Conservation (phyloP, 192 early-diverging fungal genomes). For the Gonapodya prolifera region DNA sequence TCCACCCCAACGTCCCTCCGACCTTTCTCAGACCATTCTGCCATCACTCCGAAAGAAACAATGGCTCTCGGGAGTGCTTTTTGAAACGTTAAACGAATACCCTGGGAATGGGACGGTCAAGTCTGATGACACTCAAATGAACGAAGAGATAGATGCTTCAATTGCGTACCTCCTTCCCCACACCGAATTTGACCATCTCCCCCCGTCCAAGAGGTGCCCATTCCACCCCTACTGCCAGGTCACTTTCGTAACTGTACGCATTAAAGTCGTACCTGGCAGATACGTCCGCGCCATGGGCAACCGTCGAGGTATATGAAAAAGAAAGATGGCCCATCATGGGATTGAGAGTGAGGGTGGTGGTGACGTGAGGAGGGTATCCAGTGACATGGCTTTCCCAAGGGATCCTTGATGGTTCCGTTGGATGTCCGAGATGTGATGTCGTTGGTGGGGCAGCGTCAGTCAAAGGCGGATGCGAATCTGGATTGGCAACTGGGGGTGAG, state of each 20-base stretch:
- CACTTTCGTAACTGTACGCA: slow-evolving; percentile 79
- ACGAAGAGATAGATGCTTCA: too few relatives aligned
- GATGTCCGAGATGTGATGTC: not conserved
- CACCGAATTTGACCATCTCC: slow-evolving; percentile 31
- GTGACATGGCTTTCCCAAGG: not conserved
- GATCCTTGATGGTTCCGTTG: not conserved
- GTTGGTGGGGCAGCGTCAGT: not conserved
- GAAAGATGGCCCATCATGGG: slow-evolving; percentile 91
- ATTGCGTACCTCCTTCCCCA: not conserved
- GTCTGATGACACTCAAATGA: too few relatives aligned
- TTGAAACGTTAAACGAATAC: not conserved
- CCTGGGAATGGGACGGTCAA: too few relatives aligned
- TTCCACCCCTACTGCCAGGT: slow-evolving; percentile 77
- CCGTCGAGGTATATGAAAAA: slow-evolving; percentile 66
- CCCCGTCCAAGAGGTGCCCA: slow-evolving; percentile 44
- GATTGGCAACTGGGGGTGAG: not conserved
- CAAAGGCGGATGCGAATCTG: not conserved
- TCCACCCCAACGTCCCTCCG: not conserved
- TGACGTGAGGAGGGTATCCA: slow-evolving; percentile 16
- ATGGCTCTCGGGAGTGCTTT: not conserved
- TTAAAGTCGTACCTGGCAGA: slow-evolving; percentile 84
- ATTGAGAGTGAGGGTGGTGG: slow-evolving; percentile 64
- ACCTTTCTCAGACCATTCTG: not conserved
- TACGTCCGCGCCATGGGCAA: slow-evolving; percentile 52
- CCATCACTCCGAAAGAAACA: not conserved